Conservation (phyloP, 805 yeast genomes). For the Suhomyces sp. region DNA sequence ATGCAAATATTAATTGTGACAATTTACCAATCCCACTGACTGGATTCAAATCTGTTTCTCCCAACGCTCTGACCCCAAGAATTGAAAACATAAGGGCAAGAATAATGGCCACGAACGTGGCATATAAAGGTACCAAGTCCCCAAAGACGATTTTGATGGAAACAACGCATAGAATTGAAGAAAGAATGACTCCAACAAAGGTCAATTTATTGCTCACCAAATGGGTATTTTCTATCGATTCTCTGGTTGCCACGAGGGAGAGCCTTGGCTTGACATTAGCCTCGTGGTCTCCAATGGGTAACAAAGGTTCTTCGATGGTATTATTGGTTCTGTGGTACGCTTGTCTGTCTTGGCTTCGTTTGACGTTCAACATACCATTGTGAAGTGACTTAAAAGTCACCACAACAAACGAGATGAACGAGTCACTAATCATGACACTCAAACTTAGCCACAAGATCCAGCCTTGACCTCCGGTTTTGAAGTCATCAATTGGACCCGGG, state of each 20-base stretch:
- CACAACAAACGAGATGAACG: slow-evolving; percentile 73
- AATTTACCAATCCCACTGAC: slow-evolving; percentile 95
- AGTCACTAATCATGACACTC: slow-evolving; percentile 91
- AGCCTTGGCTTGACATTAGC: neutral
- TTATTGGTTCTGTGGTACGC: neutral
- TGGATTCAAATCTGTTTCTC: slow-evolving; percentile 95
- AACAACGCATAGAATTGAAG: slow-evolving; percentile 65
- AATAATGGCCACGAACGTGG: slow-evolving; percentile 63
- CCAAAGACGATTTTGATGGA: slow-evolving; percentile 72
- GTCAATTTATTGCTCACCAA: slow-evolving; percentile 52
- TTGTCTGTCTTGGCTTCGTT: neutral
- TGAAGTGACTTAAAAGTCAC: slow-evolving; percentile 47
- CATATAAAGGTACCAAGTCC: slow-evolving; percentile 63
- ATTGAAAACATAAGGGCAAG: slow-evolving; percentile 78
- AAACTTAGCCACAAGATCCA: slow-evolving; percentile 96
- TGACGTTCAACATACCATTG: slow-evolving; percentile 6
- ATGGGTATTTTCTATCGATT: slow-evolving; percentile 36
- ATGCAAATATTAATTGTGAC: slow-evolving; percentile 84
- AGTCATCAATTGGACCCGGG: slow-evolving; percentile 82
- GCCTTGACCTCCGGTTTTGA: slow-evolving; percentile 94
- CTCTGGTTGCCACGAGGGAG: slow-evolving; percentile 13
- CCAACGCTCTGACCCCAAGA: slow-evolving; percentile 88
- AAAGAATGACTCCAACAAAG: slow-evolving; percentile 56
- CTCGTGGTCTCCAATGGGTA: neutral
- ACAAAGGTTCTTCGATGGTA: neutral